A percentile compares a stretch with the other conserved stretches of the same genome.
phyloP scores from a whole-genome alignment of 805 yeast genomes.

The Tetrapisispora iriomotensis region DNA sequence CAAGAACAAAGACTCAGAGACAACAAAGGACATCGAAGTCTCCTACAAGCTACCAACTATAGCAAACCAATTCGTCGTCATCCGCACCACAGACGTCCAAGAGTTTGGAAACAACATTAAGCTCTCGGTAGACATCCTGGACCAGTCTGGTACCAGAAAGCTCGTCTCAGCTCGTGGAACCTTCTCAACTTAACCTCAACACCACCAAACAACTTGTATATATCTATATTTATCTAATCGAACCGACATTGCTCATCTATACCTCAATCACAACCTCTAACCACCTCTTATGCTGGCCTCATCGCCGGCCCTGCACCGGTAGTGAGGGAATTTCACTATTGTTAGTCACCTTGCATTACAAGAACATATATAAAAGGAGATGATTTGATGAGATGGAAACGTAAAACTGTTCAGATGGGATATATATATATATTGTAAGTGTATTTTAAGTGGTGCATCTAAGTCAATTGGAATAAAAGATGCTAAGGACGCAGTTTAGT shows the following conservation, averaged over 20 bases:
- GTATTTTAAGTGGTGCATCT: no score
- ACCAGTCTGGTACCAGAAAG: slow-evolving; percentile 40
- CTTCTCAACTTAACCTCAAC: slow-evolving; percentile 22
- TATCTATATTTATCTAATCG: neutral
- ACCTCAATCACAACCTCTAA: no score
- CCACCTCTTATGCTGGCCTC: no score
- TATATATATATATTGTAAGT: no score
- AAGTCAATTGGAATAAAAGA: neutral
- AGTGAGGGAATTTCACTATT: neutral
- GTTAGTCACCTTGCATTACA: neutral
- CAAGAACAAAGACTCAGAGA: slow-evolving; percentile 21
- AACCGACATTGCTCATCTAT: no score
- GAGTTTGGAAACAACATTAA: slow-evolving; percentile 28
- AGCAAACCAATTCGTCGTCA: slow-evolving; percentile 65
- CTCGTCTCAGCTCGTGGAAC: slow-evolving; percentile 50
- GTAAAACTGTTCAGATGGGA: no score
- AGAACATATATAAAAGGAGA: no score
- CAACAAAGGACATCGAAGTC: slow-evolving; percentile 33
- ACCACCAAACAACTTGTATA: neutral
- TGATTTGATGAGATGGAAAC: no score
- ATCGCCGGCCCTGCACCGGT: neutral
- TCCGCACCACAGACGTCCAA: slow-evolving; percentile 40
- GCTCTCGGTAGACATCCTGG: slow-evolving; percentile 39
- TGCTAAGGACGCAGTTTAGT: neutral
- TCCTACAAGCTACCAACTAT: slow-evolving; percentile 64